phyloP scores from a whole-genome alignment of 176 grass and related monocot genomes.

The Aegilops speltoides region DNA sequence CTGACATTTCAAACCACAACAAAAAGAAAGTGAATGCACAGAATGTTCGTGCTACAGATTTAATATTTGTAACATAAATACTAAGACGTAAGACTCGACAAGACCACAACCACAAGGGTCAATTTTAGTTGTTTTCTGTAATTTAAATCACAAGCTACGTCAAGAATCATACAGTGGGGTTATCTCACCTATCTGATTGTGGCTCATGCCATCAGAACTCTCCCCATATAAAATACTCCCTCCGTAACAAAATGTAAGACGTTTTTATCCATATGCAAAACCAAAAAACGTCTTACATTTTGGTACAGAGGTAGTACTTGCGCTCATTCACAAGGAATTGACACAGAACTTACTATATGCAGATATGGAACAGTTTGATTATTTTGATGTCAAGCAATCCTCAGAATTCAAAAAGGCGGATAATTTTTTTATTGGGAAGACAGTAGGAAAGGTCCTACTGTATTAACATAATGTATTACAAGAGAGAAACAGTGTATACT shows the following conservation, averaged over 20 bases:
- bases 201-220: background rate
- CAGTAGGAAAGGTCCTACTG: too few species aligned
- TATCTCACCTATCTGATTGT: background rate
- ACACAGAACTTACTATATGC: background rate
- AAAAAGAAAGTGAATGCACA: conserved; percentile 10
- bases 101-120: background rate
- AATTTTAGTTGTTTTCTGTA: conserved; percentile 15
- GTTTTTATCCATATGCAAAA: too few species aligned
- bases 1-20: background rate
- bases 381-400: background rate
- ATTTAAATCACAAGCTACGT: background rate
- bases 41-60: background rate
- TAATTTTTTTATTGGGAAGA: too few species aligned
- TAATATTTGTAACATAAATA: background rate
- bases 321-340: background rate
- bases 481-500: too few species aligned
- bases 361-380: background rate
- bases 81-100: background rate
- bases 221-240: background rate
- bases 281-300: too few species aligned
- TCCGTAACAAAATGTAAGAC: too few species aligned
- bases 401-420: background rate
- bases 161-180: background rate
- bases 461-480: too few species aligned
- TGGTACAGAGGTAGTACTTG: background rate